Base-by-base conservation (phyloP, 2,329 filamentous ascomycete species). In the Parasarocladium wereldwijsianum region DNA sequence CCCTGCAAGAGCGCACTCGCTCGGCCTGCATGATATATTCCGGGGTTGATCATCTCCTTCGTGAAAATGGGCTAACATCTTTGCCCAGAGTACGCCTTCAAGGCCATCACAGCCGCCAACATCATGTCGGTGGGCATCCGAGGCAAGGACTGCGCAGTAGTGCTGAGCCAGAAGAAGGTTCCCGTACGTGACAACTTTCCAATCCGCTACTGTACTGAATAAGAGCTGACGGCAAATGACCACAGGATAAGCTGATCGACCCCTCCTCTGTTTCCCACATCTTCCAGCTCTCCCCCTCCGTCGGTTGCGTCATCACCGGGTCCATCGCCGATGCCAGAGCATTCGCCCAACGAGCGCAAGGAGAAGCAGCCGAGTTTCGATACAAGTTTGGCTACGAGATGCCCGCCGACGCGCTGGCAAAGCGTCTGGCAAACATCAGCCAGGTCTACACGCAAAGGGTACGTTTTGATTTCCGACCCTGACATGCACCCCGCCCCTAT, bases 301-400 rank as follows among this genome's bases (percentile, higher is more conserved):
- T 98, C 43, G 90, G 90, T 42, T 94, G 86, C 54, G 90, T 96
- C 48, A 94, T 98, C 76, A 98, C 90, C 29, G 90, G 90, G 31
- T 94, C 90, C 42, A 96, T 98, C 57, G 87, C 90, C 46, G 90
- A 98, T 64, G 90, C 90, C 36, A 72, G 90, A 54, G 86, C 90
- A 18, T 92, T 84, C 40, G 83, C 93, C 36, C 83, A 84, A 58
- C 77, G 90, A 49, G 90, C 90, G 40, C 80, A 90, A 61, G 82
- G 83, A 45, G 90, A 98, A 62, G 90, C 90, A 42, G 87, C 87
- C 34, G 87, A 98, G 54, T 98, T 98, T 64, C 76, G 77, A 58
- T 98, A 98, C 75, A 94, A 94, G 64, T 93, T 75, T 54, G 90
- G 90, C 49, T 98, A 98, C 59, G 90, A 98, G 67, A 98, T 98